These are phyloP conservation scores for Nidularia pulvinata DNA, from an alignment of 768 basidiomycete genomes.

Conservation along the genomic window DNA sequence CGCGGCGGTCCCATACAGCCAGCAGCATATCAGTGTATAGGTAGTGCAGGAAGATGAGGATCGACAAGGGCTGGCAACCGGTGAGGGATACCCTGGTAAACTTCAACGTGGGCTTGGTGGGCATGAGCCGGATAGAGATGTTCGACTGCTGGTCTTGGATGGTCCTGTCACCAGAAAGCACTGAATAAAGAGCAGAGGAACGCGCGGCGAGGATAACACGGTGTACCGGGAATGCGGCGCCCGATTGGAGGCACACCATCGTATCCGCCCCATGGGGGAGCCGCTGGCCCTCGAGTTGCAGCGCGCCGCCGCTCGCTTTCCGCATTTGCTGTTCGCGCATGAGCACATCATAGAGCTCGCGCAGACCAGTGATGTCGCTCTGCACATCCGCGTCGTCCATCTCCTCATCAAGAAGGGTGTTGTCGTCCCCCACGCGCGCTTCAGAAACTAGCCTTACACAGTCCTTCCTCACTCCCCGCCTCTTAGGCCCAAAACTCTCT, in stretches of 20 bases:
- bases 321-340: slow-evolving; percentile 19
- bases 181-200: slow-evolving; percentile 37
- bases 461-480: too few relatives aligned
- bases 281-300: slow-evolving; percentile 11
- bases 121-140: slow-evolving; percentile 26
- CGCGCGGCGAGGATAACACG: slow-evolving; percentile 65
- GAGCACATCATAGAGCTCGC: slow-evolving; percentile 29
- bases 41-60: slow-evolving; percentile 79
- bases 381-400: slow-evolving; percentile 36
- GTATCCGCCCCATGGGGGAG: slow-evolving; percentile 64
- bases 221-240: slow-evolving; percentile 60
- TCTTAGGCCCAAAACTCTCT: not conserved
- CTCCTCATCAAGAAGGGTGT: slow-evolving; percentile 12
- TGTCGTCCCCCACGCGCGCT: not conserved
- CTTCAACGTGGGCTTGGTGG: slow-evolving; percentile 16
- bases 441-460: too few relatives aligned
- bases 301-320: slow-evolving; percentile 9
- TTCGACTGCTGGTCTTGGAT: slow-evolving; percentile 22
- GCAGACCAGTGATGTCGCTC: slow-evolving; percentile 30
- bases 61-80: slow-evolving; percentile 61
- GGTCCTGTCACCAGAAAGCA: slow-evolving; percentile 32
- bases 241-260: slow-evolving; percentile 38
- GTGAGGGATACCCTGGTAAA: slow-evolving; percentile 39
- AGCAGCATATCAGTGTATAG: slow-evolving; percentile 87
- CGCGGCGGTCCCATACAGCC: slow-evolving; percentile 82